Base-by-base conservation (phyloP, 1,284 basidiomycete genomes). In the Trichosporon faecale region DNA sequence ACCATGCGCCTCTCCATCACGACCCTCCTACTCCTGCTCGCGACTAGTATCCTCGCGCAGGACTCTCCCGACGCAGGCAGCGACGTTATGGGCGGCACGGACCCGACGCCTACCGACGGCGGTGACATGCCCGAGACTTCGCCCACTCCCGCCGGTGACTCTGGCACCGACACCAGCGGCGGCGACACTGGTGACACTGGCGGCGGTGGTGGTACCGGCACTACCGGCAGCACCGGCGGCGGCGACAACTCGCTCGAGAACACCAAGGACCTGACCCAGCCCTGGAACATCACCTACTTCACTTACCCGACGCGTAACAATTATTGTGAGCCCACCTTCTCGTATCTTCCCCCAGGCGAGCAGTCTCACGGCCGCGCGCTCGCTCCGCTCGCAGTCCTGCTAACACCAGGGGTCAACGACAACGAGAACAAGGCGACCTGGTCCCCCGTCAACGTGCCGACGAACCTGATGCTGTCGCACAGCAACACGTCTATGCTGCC, bases 391-490 rank as follows among this genome's bases (percentile, higher is more conserved):
- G 44, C 44, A 2, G 23, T 11, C 2, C 27, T 23, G 64, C 64
- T 65, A n/a, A 66, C 29, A 14, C 63, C 68, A 72, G 71, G 71
- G 71, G 71, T 72, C 46, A 72, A 72, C 60, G 71, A 69, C 57
- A 68, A 70, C 60, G 66, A 57, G 64, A 72, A 72, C 68, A 57
- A 57, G 9, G 71, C 71, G 1, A 63, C 66, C 4, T 72, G 71
- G 71, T 33, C 25, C 3, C 68, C 71, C 21, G 37, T 72, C 64
- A 52, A 66, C 60, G 64, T 66, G n/a, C 64, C 68, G 0, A 67
- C 66, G 64, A 61, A 70, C 71, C 66, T 72, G 21, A 57, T 68
- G 46, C 64, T 72, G 27, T 27, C 61, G 40, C 68, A 72, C 71
- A 16, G 55, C n/a, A 66, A 68, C 68, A 31, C 11, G 29, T 11